Evolutionary conservation across 441 rosid species (phyloP).

Genomic region (Populus trichocarpa): DNA sequence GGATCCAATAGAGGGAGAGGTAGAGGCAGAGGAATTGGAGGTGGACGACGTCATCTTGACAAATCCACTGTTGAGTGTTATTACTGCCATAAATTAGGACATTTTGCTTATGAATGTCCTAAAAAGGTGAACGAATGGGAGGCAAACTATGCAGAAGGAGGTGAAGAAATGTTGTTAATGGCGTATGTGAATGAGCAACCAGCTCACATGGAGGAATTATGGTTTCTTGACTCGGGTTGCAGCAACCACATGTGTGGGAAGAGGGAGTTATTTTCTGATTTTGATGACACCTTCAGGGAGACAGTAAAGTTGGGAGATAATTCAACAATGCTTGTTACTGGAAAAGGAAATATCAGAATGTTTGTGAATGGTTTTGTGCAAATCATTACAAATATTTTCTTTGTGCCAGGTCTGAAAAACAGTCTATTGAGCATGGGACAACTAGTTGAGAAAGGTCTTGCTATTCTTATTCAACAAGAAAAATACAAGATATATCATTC

Average conservation of each 20-base stretch:
- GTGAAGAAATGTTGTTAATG: conserved; percentile 9
- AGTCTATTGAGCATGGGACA: conserved; percentile 2
- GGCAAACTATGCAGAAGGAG: not conserved
- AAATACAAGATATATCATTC: not conserved
- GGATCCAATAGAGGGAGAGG: not conserved
- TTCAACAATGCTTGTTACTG: not conserved
- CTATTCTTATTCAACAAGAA: not conserved
- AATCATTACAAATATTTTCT: not conserved
- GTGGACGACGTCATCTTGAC: not conserved
- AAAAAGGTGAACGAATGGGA: not conserved
- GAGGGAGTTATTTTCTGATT: not conserved
- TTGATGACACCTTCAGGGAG: not conserved
- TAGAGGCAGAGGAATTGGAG: not conserved
- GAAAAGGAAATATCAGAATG: not conserved
- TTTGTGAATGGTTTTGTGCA: not conserved
- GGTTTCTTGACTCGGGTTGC: conserved; percentile 6
- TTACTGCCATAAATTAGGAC: not conserved
- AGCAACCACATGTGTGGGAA: conserved; percentile 7
- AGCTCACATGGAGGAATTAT: not conserved
- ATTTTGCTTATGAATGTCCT: conserved; percentile 11
- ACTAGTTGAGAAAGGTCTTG: not conserved
- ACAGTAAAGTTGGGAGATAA: not conserved
- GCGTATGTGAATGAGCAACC: not conserved
- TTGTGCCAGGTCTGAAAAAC: not conserved
- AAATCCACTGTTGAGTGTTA: conserved; percentile 4